Evolutionary conservation across 148 eudicot species (phyloP).

Genomic region (Simmondsia chinensis): DNA sequence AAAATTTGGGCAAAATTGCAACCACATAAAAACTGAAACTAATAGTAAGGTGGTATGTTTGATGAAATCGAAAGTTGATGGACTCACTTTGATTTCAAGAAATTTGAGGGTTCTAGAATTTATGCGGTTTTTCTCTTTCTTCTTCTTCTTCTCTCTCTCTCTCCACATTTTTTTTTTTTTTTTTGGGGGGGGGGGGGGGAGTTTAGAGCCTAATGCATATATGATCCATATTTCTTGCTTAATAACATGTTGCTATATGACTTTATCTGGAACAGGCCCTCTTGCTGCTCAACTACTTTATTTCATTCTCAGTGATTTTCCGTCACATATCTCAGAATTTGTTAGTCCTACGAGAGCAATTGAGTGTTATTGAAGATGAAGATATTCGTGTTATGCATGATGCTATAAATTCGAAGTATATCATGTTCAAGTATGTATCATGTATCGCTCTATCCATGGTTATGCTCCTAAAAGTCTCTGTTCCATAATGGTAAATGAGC

Average conservation of each 20-base stretch:
- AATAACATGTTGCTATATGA: not conserved
- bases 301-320: constrained; percentile 74
- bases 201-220: not conserved
- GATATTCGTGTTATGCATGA: constrained; percentile 72
- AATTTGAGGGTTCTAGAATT: too few species aligned
- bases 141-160: too few species aligned
- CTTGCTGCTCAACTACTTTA: constrained; percentile 60
- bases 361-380: constrained; percentile 58
- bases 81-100: not conserved
- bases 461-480: too few species aligned
- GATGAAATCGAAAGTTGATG: too few species aligned
- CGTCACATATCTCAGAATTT: constrained; percentile 72
- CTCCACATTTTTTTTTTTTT: too few species aligned
- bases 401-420: constrained; percentile 65
- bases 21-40: too few species aligned
- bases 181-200: too few species aligned
- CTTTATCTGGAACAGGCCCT: constrained; percentile 46
- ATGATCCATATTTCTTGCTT: not conserved
- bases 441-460: not conserved
- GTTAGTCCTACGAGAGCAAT: constrained; percentile 59
- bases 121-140: too few species aligned
- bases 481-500: too few species aligned
- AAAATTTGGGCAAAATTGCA: too few species aligned
- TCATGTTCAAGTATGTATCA: constrained; percentile 76
- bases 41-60: too few species aligned